phyloP scores from a whole-genome alignment of 140 eudicot genomes.

The Bidens hawaiensis region DNA sequence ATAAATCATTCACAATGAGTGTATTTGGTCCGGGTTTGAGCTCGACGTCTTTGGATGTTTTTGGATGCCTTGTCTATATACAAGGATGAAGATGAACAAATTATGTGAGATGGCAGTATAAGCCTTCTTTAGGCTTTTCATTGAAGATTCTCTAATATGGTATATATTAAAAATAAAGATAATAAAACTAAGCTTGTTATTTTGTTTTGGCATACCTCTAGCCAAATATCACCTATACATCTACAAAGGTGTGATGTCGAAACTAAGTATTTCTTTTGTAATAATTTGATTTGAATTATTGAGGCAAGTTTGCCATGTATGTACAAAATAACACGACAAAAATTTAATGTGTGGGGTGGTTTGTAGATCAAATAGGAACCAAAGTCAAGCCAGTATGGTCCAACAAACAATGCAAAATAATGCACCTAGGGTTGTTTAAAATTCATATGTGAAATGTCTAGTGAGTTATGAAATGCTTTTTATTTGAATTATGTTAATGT shows the following conservation, averaged over 20 bases:
- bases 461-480: not conserved
- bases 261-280: no score
- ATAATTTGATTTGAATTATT: not conserved
- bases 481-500: not conserved
- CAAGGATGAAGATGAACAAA: no score
- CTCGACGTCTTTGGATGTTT: no score
- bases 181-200: not conserved
- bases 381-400: not conserved
- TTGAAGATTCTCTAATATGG: not conserved
- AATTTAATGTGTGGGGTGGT: not conserved
- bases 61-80: no score
- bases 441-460: constrained; percentile 1
- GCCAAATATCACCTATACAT: not conserved
- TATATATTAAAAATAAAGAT: not conserved
- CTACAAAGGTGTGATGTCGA: not conserved
- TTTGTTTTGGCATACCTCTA: not conserved
- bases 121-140: no score
- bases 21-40: no score
- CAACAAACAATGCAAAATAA: constrained; percentile 14
- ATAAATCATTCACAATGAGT: no score
- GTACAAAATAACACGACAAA: not conserved
- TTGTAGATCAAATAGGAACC: constrained; percentile 6
- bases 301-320: not conserved
- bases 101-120: no score
- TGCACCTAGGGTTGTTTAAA: constrained; percentile 4